phyloP scores from a whole-genome alignment of 2,329 filamentous ascomycete genomes.

The Fusarium sp. region DNA sequence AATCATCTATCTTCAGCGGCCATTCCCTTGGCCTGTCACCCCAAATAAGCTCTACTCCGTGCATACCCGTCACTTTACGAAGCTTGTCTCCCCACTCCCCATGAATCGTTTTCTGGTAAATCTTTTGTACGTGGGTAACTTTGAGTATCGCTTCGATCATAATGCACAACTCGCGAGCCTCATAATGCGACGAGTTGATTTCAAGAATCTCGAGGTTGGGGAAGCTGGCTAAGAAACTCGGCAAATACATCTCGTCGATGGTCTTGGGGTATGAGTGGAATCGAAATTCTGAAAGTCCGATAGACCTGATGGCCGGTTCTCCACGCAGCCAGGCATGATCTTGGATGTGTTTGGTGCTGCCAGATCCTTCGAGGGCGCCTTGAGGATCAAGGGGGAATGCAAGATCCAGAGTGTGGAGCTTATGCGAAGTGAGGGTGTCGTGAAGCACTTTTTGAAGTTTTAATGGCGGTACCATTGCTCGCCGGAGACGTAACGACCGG shows the following conservation, averaged over 20 bases:
- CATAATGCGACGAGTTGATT: conserved; percentile 49
- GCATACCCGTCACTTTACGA: conserved; percentile 30
- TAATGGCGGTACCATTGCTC: conserved; percentile 41
- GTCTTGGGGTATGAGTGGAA: conserved; percentile 48
- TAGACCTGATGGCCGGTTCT: conserved; percentile 47
- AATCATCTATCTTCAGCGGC: conserved; percentile 46
- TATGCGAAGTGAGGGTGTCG: conserved; percentile 43
- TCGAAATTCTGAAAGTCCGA: conserved; percentile 52
- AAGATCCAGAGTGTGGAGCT: conserved; percentile 52
- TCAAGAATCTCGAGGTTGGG: conserved; percentile 53
- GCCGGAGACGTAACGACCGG: conserved; percentile 46
- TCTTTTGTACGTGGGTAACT: conserved; percentile 47
- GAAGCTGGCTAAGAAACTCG: conserved; percentile 52
- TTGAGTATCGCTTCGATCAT: conserved; percentile 49
- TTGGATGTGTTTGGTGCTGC: conserved; percentile 47
- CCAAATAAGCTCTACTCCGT: conserved; percentile 48
- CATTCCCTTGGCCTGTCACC: conserved; percentile 48
- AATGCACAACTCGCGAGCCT: conserved; percentile 45
- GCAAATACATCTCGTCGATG: conserved; percentile 48
- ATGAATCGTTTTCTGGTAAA: conserved; percentile 50
- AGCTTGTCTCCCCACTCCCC: conserved; percentile 50
- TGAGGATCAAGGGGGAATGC: conserved; percentile 49
- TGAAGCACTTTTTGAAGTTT: conserved; percentile 43
- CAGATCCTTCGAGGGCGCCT: conserved; percentile 40
- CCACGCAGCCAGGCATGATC: conserved; percentile 53